Base-by-base conservation (phyloP, 75 land plant species). In the Cryptomeria japonica region DNA sequence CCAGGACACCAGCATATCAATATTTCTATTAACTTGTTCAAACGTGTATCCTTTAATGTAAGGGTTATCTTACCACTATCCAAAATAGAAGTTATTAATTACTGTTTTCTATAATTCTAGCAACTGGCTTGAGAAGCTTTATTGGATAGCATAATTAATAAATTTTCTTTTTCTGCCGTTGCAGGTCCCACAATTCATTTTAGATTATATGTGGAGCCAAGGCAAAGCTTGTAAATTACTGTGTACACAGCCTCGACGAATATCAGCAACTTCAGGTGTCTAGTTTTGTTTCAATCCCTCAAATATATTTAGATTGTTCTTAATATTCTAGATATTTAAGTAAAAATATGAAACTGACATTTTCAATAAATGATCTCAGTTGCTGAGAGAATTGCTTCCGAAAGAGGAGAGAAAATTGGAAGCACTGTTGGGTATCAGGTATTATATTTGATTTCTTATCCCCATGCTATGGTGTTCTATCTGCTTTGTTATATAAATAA, bases 191-290 rank as follows among this genome's bases (percentile, higher is more conserved):
- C 99, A 98, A 80, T 97, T 86, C 87, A 90, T 98, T 32, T 91
- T 98, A 87, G 99, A 98, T 84, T 85, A 94, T 76, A 92, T 94
- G 94, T 98, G 99, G 99, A 72, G 87, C 84, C 92, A 91, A 89
- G 94, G 95, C n/a, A 92, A 94, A 83, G 83, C 93, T 19, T 98
- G 99, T 90, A 96, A 93, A 92, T 92, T 98, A 80, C 76, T 98
- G 11, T 98, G 99, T 89, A 97, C 99, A 14, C 99, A 98, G 86
- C 99, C 99, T 87, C 93, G 99, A 38, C 89, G 99, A 84, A 95
- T 98, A 34, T 98, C 99, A 53, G 99, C 99, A 28, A 94, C 87
- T 51, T 98, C 99, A 95, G 99, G 99, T 96, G 86, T 68, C 9
- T 37, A 7, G 75, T 11, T 80, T 87, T 72, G 18, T 80, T 88